Percentiles rank a stretch among this genome's conserved stretches.
These are phyloP conservation scores for Apiospora phragmitis DNA, from an alignment of 2,329 filamentous ascomycete species.

Conservation along the genomic window DNA sequence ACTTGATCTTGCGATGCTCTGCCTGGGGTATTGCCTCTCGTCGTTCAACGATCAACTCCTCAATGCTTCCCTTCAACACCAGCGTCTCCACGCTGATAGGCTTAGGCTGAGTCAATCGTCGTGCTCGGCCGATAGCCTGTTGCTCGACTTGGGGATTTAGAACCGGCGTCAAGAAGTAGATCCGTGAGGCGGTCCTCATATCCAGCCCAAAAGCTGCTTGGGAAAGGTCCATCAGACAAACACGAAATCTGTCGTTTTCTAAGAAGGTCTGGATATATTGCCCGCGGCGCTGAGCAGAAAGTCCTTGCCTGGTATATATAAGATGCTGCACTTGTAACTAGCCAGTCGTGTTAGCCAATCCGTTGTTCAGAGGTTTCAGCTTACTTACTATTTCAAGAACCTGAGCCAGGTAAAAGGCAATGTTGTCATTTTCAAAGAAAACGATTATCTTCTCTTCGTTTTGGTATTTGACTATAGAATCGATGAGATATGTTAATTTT, in stretches of 20 bases:
- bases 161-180: conserved; percentile 89
- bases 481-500: conserved; percentile 84
- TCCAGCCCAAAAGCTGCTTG: conserved; percentile 89
- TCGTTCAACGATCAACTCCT: conserved; percentile 78
- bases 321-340: conserved; percentile 60
- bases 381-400: conserved; percentile 68
- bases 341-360: neutral
- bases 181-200: conserved; percentile 76
- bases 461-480: conserved; percentile 68
- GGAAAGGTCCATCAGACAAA: conserved; percentile 87
- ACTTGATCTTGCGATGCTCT: conserved; percentile 57
- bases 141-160: conserved; percentile 83
- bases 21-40: conserved; percentile 73
- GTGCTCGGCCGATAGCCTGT: conserved; percentile 87
- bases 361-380: neutral
- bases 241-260: conserved; percentile 63
- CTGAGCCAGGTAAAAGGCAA: conserved; percentile 82
- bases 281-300: conserved; percentile 62
- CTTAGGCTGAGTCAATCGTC: conserved; percentile 80
- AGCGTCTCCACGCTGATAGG: conserved; percentile 84
- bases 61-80: conserved; percentile 76
- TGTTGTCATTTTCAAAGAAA: conserved; percentile 88
- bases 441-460: conserved; percentile 81
- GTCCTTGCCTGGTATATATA: conserved; percentile 63
- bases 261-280: conserved; percentile 82